Conservation (phyloP, 23 red algal genomes). For the Agarophyton chilense region DNA sequence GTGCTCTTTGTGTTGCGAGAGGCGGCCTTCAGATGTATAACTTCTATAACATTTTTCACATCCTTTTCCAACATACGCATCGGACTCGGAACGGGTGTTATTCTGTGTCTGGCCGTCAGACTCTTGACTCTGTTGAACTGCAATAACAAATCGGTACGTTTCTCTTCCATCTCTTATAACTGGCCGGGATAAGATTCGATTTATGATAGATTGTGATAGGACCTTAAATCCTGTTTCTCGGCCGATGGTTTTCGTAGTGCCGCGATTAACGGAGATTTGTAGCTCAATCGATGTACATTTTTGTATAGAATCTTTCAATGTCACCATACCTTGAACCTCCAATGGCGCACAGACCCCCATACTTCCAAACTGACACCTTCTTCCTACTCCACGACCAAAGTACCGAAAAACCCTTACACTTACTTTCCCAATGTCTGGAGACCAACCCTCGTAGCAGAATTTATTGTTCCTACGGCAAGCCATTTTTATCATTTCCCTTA, state of each 20-base stretch:
- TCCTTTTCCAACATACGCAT: neutral
- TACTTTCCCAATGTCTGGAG: neutral
- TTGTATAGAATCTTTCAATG: neutral
- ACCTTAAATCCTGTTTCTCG: too few relatives aligned
- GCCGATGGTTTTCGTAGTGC: too few relatives aligned
- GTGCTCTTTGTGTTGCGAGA: neutral
- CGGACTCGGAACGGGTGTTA: neutral
- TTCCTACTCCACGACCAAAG: neutral
- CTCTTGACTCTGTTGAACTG: neutral
- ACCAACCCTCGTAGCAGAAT: neutral
- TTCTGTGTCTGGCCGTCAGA: neutral
- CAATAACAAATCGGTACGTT: too few relatives aligned
- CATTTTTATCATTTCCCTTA: neutral
- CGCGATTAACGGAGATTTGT: too few relatives aligned
- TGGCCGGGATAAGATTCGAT: too few relatives aligned
- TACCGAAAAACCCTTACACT: neutral
- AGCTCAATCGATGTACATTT: neutral
- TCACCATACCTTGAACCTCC: neutral
- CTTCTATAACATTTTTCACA: neutral
- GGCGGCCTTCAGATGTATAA: neutral
- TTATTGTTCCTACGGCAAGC: neutral
- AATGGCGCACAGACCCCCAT: neutral
- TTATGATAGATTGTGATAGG: too few relatives aligned
- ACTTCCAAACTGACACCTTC: neutral
- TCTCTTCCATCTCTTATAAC: too few relatives aligned